Evolutionary conservation across 2,329 filamentous ascomycete genomes (phyloP), one percentile per base, ranked within the genome.

Genomic region (Stemphylium beticola): DNA sequence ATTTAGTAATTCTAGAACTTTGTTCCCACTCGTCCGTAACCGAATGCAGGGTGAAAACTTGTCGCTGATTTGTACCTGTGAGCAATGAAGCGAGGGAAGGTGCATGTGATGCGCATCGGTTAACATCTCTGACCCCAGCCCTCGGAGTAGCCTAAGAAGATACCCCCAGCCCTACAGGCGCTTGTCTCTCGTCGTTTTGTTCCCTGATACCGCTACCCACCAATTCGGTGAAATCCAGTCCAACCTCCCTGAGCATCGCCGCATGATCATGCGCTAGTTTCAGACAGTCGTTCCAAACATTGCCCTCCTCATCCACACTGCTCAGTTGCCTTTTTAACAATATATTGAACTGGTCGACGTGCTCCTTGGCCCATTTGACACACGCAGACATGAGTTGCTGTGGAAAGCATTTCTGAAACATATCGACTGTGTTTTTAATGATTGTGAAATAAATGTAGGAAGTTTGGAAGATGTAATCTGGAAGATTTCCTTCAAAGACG

Each of bases 291-390:
- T 84, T 84, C 91, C 92, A 97, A 1, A 91, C 83, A 39, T 86
- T 82, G 12, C 89, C 88, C n/a, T 84, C 87, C 44, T 82, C 83
- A 57, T 96, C 89, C 2, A 95, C 90, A 71, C 90, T 92, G 76
- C 92, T 96, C 57, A 99, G 80, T 77, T 98, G 95, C 55, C 93
- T 83, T 32, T 84, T 86, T 33, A 99, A 81, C 45, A 95, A 87
- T 40, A 82, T 83, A 68, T 97, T 98, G 80, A 98, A 98, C 2
- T 87, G 87, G 66, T 97, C 93, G 1, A 98, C 87, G 72, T 96
- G 88, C 66, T 95, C 89, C 76, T 97, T 98, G n/a, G 92, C 93
- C 95, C 95, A 99, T 72, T 93, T 96, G 67, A 99, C 93, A 66
- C 92, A 96, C 0, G 93, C 92, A 68, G 92, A 96, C 84, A 95